These are phyloP conservation scores for Mortierella polycephala DNA, from an alignment of 371 early-diverging fungal genomes.

Conservation along the genomic window DNA sequence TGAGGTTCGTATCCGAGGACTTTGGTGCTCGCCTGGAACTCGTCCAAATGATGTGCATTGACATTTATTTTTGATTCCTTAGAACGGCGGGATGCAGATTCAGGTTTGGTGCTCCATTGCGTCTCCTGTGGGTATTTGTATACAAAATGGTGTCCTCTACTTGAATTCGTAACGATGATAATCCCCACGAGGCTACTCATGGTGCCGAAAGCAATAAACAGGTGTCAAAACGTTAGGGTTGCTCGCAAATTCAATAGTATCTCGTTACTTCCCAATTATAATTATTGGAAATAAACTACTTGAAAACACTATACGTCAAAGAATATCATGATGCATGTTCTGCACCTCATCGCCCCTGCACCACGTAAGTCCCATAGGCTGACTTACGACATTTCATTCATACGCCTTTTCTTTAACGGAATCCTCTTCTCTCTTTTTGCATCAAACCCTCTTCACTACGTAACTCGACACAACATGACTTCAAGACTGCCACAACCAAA, in stretches of 20 bases:
- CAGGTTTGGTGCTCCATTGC: constrained; percentile 38
- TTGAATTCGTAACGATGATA: constrained; percentile 75
- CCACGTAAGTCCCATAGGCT: no score
- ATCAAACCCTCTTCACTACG: not conserved
- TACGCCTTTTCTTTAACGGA: no score
- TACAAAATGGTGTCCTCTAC: constrained; percentile 77
- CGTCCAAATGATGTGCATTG: constrained; percentile 12
- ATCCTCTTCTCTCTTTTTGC: not conserved
- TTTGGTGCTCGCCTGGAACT: constrained; percentile 58
- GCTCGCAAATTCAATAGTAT: no score
- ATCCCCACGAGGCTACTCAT: constrained; percentile 58
- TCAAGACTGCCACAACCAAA: constrained; percentile 55
- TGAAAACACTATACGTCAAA: no score
- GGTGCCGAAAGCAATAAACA: constrained; percentile 19
- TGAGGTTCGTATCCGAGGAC: constrained; percentile 76
- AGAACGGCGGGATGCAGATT: constrained; percentile 1
- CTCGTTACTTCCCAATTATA: no score
- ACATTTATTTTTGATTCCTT: constrained; percentile 14
- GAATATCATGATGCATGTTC: no score
- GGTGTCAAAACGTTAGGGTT: not conserved
- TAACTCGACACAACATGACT: constrained; percentile 30
- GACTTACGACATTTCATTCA: no score
- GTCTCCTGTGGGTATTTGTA: constrained; percentile 72
- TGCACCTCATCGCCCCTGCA: no score
- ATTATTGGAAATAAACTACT: no score